Evolutionary conservation across 306 rosid species (phyloP).

Genomic region (Elaeagnus macrophylla): DNA sequence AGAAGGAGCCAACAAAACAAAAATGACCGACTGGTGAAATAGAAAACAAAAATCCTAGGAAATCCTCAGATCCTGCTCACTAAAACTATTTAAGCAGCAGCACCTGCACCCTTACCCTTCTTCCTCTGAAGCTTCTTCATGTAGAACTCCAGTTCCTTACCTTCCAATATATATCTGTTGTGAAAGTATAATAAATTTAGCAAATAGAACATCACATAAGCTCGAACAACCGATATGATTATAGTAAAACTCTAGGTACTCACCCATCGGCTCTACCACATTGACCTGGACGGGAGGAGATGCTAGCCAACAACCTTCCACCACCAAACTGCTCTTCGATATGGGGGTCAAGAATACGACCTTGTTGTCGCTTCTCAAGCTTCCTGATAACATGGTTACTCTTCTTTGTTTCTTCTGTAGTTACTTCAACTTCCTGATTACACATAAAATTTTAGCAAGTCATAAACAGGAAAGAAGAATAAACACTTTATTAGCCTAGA

Average conservation of each 20-base stretch:
- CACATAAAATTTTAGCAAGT: no score
- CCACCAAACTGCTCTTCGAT: no score
- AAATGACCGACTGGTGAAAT: no score
- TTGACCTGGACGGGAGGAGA: no score
- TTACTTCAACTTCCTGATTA: neutral
- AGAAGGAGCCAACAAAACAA: no score
- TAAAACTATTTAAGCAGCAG: neutral
- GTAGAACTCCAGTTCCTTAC: neutral
- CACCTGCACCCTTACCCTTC: neutral
- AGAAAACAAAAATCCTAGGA: no score
- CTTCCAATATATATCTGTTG: neutral
- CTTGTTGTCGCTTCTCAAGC: neutral
- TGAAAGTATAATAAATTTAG: no score
- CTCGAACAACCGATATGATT: neutral
- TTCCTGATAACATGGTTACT: neutral
- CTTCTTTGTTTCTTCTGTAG: neutral
- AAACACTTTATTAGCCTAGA: neutral
- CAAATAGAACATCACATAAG: neutral
- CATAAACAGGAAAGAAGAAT: no score
- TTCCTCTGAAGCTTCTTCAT: neutral
- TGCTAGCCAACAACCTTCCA: no score
- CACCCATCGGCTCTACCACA: neutral
- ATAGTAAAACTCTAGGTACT: neutral
- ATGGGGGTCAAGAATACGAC: neutral
- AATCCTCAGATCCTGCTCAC: no score